Percentiles rank a stretch among this genome's conserved stretches.
Evolutionary conservation across 768 basidiomycete genomes (phyloP).

Genomic region (Boletus sp.): DNA sequence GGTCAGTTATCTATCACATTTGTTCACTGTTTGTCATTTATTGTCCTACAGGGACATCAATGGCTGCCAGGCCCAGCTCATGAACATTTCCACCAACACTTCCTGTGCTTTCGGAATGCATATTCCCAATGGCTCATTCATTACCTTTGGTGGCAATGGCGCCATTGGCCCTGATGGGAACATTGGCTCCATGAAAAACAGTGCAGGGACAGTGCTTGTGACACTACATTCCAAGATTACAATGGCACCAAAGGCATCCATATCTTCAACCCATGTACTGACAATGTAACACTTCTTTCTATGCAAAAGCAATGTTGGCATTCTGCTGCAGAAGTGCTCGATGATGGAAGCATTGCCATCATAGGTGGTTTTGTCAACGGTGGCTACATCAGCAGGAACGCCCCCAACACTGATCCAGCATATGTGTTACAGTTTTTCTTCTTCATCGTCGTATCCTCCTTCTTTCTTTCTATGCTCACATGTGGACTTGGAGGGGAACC

Average conservation of each 20-base stretch:
- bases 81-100: slow-evolving; percentile 56
- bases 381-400: slow-evolving; percentile 77
- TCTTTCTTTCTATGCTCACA: too few species aligned
- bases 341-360: slow-evolving; percentile 75
- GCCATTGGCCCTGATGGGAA: slow-evolving; percentile 67
- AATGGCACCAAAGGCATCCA: slow-evolving; percentile 82
- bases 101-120: slow-evolving; percentile 87
- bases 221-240: slow-evolving; percentile 71
- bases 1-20: slow-evolving; percentile 34
- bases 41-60: slow-evolving; percentile 23
- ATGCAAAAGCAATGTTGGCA: slow-evolving; percentile 79
- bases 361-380: slow-evolving; percentile 81
- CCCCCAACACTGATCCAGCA: slow-evolving; percentile 62
- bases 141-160: slow-evolving; percentile 75
- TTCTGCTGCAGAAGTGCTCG: slow-evolving; percentile 68
- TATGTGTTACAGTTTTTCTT: too few species aligned
- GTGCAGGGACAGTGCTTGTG: slow-evolving; percentile 50
- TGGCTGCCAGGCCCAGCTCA: slow-evolving; percentile 15
- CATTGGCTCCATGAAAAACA: slow-evolving; percentile 49
- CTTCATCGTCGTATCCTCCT: too few species aligned
- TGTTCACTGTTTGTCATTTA: not conserved
- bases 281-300: slow-evolving; percentile 56
- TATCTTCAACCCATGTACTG: slow-evolving; percentile 76
- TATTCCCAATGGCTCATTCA: slow-evolving; percentile 74
- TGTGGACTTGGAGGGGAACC: too few species aligned